phyloP scores from a whole-genome alignment of 768 basidiomycete genomes.

The Boletus barrowsii region DNA sequence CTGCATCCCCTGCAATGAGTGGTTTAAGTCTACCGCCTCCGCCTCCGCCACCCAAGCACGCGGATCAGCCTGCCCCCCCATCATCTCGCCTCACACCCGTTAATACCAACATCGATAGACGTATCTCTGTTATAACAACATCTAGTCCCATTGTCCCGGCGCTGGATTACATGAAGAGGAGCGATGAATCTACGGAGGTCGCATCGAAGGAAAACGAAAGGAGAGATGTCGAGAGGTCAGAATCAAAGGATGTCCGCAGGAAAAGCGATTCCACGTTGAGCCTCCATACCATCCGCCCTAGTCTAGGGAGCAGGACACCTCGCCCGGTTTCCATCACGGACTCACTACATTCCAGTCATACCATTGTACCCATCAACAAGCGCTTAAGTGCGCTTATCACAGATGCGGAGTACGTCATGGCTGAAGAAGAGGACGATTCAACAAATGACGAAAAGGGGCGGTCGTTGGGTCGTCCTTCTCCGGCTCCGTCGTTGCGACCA shows the following conservation, averaged over 20 bases:
- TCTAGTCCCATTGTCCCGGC: slow-evolving; percentile 59
- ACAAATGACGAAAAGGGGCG: slow-evolving; percentile 15
- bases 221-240: slow-evolving; percentile 34
- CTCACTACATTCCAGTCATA: slow-evolving; percentile 70
- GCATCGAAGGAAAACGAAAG: slow-evolving; percentile 23
- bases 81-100: slow-evolving; percentile 25
- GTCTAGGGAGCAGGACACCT: slow-evolving; percentile 48
- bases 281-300: slow-evolving; percentile 65
- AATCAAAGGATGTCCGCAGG: slow-evolving; percentile 69
- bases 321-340: slow-evolving; percentile 79
- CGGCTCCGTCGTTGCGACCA: slow-evolving; percentile 44
- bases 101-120: slow-evolving; percentile 33
- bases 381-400: slow-evolving; percentile 65
- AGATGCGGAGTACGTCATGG: slow-evolving; percentile 64
- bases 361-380: slow-evolving; percentile 64
- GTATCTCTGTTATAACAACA: slow-evolving; percentile 49
- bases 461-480: slow-evolving; percentile 33
- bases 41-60: slow-evolving; percentile 40
- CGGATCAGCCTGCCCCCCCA: slow-evolving; percentile 13
- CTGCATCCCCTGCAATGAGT: slow-evolving; percentile 33
- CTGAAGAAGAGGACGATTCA: slow-evolving; percentile 53
- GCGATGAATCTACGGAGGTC: slow-evolving; percentile 32
- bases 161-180: slow-evolving; percentile 49
- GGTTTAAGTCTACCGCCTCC: slow-evolving; percentile 31
- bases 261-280: slow-evolving; percentile 84